Base-by-base conservation (phyloP, 257 asterid species). In the Nicotiana sylvestris region DNA sequence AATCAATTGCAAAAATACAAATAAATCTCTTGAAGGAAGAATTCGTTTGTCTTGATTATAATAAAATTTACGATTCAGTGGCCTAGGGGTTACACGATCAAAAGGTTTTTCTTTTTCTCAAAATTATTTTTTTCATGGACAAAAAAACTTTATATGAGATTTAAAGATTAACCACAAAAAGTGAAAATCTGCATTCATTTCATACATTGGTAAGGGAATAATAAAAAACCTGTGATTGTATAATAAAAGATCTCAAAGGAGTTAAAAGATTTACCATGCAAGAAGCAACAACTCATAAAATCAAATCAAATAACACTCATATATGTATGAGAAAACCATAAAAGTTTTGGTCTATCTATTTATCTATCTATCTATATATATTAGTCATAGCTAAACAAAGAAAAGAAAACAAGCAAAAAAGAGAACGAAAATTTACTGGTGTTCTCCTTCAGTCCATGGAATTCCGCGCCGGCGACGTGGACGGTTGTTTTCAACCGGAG, bases 391-490 rank as follows among this genome's bases (percentile, higher is more conserved):
- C n/a, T 8, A 43, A 43, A 39, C 9, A 43, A 12, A 13, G 53
- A 58, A 53, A 5, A 16, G 46, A 1, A 43, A 43, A 43, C 51
- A 43, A 43, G 9, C 51, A 43, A 43, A 43, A 43, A 43, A 10
- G 30, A 9, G 12, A 9, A 43, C 12, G 12, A 9, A 43, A 43
- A 9, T 2, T 18, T 89, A 90, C 90, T 83, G 87, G 21, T 89
- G 94, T 84, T 89, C 92, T 4, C 77, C 84, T 77, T 85, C 82
- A 4, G 92, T 89, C 94, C 94, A 91, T 0, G 88, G 88, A 25
- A 85, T 55, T 0, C 91, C 86, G 6, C 83, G 61, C 1, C 84
- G 84, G n/a, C 87, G 83, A 0, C 76, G 85, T 9, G 66, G 81
- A 58, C 33, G 61, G 13, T 1, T 51, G n/a, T 39, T 77, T 46